Evolutionary conservation across 2,329 filamentous ascomycete genomes (phyloP).

Genomic region (Xylariomycetidae sp.): DNA sequence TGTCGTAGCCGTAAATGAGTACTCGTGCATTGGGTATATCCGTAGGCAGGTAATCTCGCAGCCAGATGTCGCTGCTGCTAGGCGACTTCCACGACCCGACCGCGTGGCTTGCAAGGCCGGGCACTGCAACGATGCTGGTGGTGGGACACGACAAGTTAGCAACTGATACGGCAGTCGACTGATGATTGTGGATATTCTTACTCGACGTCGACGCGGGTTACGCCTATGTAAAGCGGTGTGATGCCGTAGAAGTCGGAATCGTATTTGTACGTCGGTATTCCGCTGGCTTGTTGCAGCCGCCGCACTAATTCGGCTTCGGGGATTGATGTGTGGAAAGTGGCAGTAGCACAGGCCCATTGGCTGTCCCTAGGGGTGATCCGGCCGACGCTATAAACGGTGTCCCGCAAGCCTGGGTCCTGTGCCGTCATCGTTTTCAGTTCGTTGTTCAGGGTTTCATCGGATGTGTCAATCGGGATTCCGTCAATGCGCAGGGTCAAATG

Average conservation of each 20-base stretch:
- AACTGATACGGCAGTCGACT: slow-evolving; percentile 1
- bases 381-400: background rate
- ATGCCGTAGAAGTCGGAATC: slow-evolving; percentile 18
- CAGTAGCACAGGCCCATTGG: slow-evolving; percentile 6
- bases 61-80: slow-evolving; percentile 20
- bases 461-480: background rate
- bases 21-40: slow-evolving; percentile 18
- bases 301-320: slow-evolving; percentile 1
- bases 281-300: slow-evolving; percentile 1
- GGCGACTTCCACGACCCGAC: slow-evolving; percentile 25
- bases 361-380: slow-evolving; percentile 1
- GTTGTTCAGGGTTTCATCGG: background rate
- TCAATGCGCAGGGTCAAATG: background rate
- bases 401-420: background rate
- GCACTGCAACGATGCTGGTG: slow-evolving; percentile 24
- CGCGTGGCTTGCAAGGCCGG: slow-evolving; percentile 24
- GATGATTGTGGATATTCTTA: slow-evolving; percentile 6
- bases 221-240: slow-evolving; percentile 18
- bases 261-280: slow-evolving; percentile 8
- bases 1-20: slow-evolving; percentile 27
- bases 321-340: slow-evolving; percentile 5
- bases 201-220: slow-evolving; percentile 14
- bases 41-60: slow-evolving; percentile 23
- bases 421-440: background rate
- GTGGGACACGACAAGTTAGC: slow-evolving; percentile 1